Evolutionary conservation across 169 alveolate genomes (phyloP), one percentile per base, ranked within the genome.

Genomic region (Amoebophrya sp.): DNA sequence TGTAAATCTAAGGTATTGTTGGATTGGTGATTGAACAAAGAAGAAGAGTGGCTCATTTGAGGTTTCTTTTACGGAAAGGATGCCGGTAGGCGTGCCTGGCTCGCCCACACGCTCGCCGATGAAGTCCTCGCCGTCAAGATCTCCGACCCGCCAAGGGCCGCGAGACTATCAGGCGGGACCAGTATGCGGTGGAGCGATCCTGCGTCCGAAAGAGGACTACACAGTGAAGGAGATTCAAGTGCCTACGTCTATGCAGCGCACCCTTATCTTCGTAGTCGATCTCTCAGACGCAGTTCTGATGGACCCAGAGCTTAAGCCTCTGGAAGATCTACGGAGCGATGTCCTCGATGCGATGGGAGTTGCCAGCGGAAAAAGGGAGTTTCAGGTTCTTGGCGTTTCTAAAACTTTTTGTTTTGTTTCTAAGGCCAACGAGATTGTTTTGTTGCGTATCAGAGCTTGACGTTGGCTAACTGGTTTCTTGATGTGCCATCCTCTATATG

Each of bases 151-250:
- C 36, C 83, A 36, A 0, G 83, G 83, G 10, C 83, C 83, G 12
- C 83, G 83, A 10, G 83, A 65, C 26, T 65, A 26, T 36, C 18
- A 65, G 26, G 83, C 83, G 39, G 83, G 83, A 0, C 83, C 83
- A 36, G 83, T 65, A 65, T 65, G 83, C n/a, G 83, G 83, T 1
- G 83, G 83, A 10, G 39, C 38, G 36, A 36, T 65, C 2, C 33
- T 65, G 83, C 83, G n/a, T 29, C 83, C 83, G 39, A 65, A 65
- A 36, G 83, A 65, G 83, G 83, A 65, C 83, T 65, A 6, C 83
- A 65, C 83, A 10, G 83, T 65, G 33, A 65, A 65, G 83, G 83
- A 65, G 83, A 65, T 65, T 36, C 38, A 29, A 10, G n/a, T 65
- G 3, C 83, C 83, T 36, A 65, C 36, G 36, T 65, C 83, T 36